Conservation (phyloP, 2,329 filamentous ascomycete genomes). For the Claviceps sorghi region DNA sequence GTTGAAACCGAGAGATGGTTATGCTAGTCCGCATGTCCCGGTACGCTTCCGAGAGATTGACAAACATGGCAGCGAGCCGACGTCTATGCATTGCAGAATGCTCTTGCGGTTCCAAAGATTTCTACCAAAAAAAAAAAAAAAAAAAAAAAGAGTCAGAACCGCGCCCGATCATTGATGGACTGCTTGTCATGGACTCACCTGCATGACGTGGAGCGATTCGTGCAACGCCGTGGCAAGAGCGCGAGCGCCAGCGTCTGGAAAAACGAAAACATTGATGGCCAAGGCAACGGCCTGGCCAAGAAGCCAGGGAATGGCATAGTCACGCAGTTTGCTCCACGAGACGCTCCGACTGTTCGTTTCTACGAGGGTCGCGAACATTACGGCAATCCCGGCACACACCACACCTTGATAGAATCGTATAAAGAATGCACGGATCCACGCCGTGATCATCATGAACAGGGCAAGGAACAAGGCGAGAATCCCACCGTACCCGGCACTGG, state of each 20-base stretch:
- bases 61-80: conserved; percentile 34
- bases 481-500: conserved; percentile 30
- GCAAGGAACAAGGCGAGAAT: conserved; percentile 41
- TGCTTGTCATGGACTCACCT: conserved; percentile 16
- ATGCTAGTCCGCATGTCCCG: conserved; percentile 42
- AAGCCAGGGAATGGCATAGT: conserved; percentile 41
- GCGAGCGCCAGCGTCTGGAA: conserved; percentile 41
- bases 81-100: conserved; percentile 21
- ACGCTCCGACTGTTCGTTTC: conserved; percentile 28
- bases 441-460: conserved; percentile 35
- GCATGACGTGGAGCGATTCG: conserved; percentile 31
- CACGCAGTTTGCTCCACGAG: conserved; percentile 34
- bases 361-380: conserved; percentile 38
- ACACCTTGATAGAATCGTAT: conserved; percentile 41
- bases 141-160: background rate
- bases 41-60: conserved; percentile 40
- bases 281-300: conserved; percentile 40
- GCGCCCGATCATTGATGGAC: background rate
- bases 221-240: conserved; percentile 34
- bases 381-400: conserved; percentile 39
- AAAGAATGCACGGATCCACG: conserved; percentile 39
- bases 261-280: conserved; percentile 30
- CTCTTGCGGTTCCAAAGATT: conserved; percentile 17
- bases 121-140: conserved; percentile 10
- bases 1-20: conserved; percentile 37